Conservation (phyloP, 352 stramenopile species). For the Phytophthora sp. region DNA sequence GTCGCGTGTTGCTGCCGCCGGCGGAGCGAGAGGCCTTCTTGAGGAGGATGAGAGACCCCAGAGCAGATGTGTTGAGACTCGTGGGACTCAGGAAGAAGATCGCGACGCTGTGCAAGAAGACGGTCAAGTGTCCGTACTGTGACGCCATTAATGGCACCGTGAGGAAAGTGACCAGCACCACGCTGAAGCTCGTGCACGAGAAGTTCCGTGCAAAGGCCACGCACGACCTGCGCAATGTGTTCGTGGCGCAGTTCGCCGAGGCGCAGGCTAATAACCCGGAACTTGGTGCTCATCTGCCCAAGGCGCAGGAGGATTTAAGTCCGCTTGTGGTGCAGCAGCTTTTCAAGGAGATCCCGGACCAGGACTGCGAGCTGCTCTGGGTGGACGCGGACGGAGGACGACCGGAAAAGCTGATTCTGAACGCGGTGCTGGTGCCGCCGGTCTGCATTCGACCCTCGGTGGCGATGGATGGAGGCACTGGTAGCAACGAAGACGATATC, state of each 20-base stretch:
- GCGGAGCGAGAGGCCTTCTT: slow-evolving; percentile 90
- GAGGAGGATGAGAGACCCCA: slow-evolving; percentile 87
- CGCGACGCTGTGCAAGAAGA: slow-evolving; percentile 97
- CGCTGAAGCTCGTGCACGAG: slow-evolving; percentile 99
- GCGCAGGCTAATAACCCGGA: slow-evolving; percentile 86
- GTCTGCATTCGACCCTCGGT: slow-evolving; percentile 99
- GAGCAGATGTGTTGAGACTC: slow-evolving; percentile 77
- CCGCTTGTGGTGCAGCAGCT: slow-evolving; percentile 93
- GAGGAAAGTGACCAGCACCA: slow-evolving; percentile 97
- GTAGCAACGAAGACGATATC: slow-evolving; percentile 99
- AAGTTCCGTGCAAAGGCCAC: slow-evolving; percentile 93
- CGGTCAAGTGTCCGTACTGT: slow-evolving; percentile 95
- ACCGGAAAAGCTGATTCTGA: slow-evolving; percentile 98
- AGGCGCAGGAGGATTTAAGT: slow-evolving; percentile 92
- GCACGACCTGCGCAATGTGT: slow-evolving; percentile 85
- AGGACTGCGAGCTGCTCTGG: slow-evolving; percentile 98
- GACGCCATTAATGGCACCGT: slow-evolving; percentile 96
- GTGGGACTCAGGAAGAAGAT: slow-evolving; percentile 94
- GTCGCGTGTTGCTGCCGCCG: slow-evolving; percentile 93
- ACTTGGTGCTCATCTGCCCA: slow-evolving; percentile 81
- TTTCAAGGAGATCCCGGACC: slow-evolving; percentile 96
- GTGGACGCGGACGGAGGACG: slow-evolving; percentile 93
- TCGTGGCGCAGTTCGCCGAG: slow-evolving; percentile 83
- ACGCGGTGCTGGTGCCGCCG: slow-evolving; percentile 97
- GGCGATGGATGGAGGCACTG: slow-evolving; percentile 95